Evolutionary conservation across 176 grass and related monocot species (phyloP), one percentile per base, ranked within the genome.

Genomic region (Ensete glaucum): DNA sequence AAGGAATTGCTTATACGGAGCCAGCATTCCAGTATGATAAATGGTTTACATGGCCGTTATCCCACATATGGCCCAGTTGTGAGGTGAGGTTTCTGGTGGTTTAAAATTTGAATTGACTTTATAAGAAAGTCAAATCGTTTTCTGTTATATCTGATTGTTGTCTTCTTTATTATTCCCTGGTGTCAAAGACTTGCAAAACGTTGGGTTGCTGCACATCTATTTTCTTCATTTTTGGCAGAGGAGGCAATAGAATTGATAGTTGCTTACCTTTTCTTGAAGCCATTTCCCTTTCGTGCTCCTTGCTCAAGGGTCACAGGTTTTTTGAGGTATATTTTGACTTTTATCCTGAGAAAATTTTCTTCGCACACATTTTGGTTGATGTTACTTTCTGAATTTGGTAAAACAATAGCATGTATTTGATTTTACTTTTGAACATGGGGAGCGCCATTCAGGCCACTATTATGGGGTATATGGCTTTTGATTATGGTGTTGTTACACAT

Each of bases 1-100:
- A 89, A 94, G 53, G 81, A 91, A 70, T 80, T 99, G 69, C 94
- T 99, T 78, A 53, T 84, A 16, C 76, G 81, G 43, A 99, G 95
- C 56, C 95, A 89, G 67, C 95, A 99, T 78, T 99, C 95, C 11
- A 93, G 95, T 78, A 99, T 94, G 95, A 91, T 99, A 69, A 99
- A 99, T 86, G 95, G 95, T 87, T 85, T 94, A 85, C 88, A 99
- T 76, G 95, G 86, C 54, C 56, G 86, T 81, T 94, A 87, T 74
- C 90, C 89, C 60, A 87, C 83, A 25, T 99, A 89, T 56, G 88
- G 90, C 64, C 86, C 90, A 0, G 88, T 99, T 66, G 95, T 99
- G 50, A 91, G 95, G 95, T 98, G 74, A 89, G 43, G 14, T 2
- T 22, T 79, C 69, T 22, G 13, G 51, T 43, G 22, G 52, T 20